Base-by-base conservation (phyloP, 2,329 filamentous ascomycete species). In the Ramularia endophylla region DNA sequence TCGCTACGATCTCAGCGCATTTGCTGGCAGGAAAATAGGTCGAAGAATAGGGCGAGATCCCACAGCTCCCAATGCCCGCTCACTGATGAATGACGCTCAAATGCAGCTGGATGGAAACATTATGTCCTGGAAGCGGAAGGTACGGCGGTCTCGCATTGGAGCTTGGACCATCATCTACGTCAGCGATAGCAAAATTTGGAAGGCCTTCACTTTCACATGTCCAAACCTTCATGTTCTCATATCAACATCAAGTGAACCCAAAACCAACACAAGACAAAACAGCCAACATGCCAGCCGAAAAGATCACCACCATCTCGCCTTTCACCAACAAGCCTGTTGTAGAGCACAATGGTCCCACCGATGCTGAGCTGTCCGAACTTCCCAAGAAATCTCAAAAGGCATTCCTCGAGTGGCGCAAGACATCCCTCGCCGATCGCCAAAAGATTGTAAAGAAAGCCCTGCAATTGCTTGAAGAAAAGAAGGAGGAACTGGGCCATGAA, bases 241-340 rank as follows among this genome's bases (percentile, higher is more conserved):
- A 25, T 25, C 22, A 25, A 25, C 29, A 13, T 15, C 29, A 27
- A 37, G 20, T 36, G 33, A 36, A 20, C 19, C 33, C 9, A 7
- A 3, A 17, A 17, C 5, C 11, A 16, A 17, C 22, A 28, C 35
- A 11, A 18, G n/a, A 18, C 22, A 22, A 8, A 27, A 8, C n/a
- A 28, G 6, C 5, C n/a, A 28, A 17, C 22, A 72, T 78, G 74
- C 70, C 72, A 29, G 58, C 69, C 29, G 77, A 80, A 62, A 75
- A 68, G 28, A 72, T 83, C 56, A 80, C 71, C 22, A 95, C 90
- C 52, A 89, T 95, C 65, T 97, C 90, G 3, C 90, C 90, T 42
- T 83, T 79, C 50, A 95, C 88, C 52, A 90, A 92, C 67, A 80
- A 89, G 69, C 74, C 85, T 42, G 79, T 97, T 63, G 66, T 94